Base-by-base conservation (phyloP, 1,284 basidiomycete genomes). In the Cystobasidium sp. region DNA sequence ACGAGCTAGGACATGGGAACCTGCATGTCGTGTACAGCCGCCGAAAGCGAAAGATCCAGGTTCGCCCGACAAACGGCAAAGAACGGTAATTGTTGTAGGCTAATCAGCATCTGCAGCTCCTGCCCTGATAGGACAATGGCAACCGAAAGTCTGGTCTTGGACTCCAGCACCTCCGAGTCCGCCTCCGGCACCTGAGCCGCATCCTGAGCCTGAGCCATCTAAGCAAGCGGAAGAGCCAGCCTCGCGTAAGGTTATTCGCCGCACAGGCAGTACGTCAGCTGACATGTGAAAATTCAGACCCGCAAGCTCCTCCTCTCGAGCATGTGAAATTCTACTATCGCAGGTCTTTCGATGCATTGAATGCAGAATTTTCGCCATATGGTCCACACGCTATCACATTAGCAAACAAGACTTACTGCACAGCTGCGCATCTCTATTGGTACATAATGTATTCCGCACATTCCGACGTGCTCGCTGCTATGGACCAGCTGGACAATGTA, bases 341-440 rank as follows among this genome's bases (percentile, higher is more conserved):
- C 9, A 20, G 64, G 12, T 66, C 64, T 14, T 66, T 46, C n/a
- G 64, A 66, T 43, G 47, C 64, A 14, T 0, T 43, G 7, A 20
- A 66, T 43, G 31, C 16, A 16, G 31, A 66, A 20, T 43, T 66
- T n/a, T 20, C 64, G 20, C 64, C 64, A 4, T 66, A 66, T 24
- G 53, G 64, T 31, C 14, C 64, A 1, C 51, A 52, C 46, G 31
- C 49, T 66, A 24, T 66, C 14, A 20, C 31, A 16, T n/a, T 66
- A n/a, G 64, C 49, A 6, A 5, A n/a, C 20, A n/a, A 22, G 39
- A 53, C 31, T 18, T 66, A 49, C 39, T 22, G 24, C 18, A 66
- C 64, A 14, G 31, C 46, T 12, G 64, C 64, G 10, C 64, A 66
- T 22, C 43, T 66, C 14, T 66, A 53, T n/a, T 66, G 64, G 64